Base-by-base conservation (phyloP, 768 basidiomycete species). In the Rubroboletus pulcherrimus region DNA sequence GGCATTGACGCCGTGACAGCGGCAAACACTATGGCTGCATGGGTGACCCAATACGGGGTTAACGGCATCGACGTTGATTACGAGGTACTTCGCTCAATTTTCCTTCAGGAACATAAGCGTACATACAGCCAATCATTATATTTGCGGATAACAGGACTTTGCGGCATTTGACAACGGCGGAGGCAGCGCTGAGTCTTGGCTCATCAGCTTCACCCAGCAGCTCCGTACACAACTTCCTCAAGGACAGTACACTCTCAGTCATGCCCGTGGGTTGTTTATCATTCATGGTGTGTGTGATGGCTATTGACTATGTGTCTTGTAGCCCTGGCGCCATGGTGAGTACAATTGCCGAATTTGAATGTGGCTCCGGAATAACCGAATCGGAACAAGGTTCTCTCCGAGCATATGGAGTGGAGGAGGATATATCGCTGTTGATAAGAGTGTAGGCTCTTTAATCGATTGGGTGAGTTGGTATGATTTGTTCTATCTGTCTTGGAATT, bases 11-110 rank as follows among this genome's bases (percentile, higher is more conserved):
- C 81, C 2, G 69, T 72, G 33, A 50, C 44, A 30, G 68, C 69
- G 7, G 81, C 81, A 1, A 72, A 75, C 56, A 71, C 68, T 6
- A 71, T 82, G 63, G 80, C 78, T 7, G 64, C 67, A 8, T 81
- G 73, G 72, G 80, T 81, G 35, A 74, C 71, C 35, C 52, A 77
- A 56, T 80, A 78, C 49, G 66, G 69, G n/a, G 61, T 82, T 33
- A 77, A 81, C 53, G 81, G 81, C 39, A 76, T 81, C 12, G 81
- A 83, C 48, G 73, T 83, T 44, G 81, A 82, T 63, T 82, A 81
- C 48, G 81, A 78, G 63, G 74, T 72, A 43, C 10, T 37, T 45
- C 19, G 26, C 11, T 29, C 2, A 1, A 7, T 17, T n/a, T 17
- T 3, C 10, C 11, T 29, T 30, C 10, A 7, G 29, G 9, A n/a